A percentile compares a stretch with the other conserved stretches of the same genome.
Evolutionary conservation across 2,329 filamentous ascomycete genomes (phyloP).

Genomic region (Neopestalotiopsis rosae): DNA sequence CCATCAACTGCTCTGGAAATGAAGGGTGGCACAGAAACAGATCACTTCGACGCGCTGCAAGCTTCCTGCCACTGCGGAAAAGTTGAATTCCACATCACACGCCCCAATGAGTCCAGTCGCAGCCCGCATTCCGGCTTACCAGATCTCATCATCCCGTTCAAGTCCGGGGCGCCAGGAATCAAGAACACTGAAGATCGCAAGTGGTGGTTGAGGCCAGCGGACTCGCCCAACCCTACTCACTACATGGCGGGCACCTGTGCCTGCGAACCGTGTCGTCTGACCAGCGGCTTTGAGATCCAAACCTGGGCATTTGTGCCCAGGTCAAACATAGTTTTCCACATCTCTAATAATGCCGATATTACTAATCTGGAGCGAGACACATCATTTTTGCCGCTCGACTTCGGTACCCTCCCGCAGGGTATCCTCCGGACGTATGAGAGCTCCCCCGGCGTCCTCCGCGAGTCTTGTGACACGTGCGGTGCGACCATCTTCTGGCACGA

Average conservation of each 20-base stretch:
- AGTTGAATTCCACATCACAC: conserved; percentile 61
- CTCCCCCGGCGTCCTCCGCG: conserved; percentile 57
- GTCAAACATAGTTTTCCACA: conserved; percentile 57
- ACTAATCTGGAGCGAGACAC: not conserved
- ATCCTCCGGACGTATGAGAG: conserved; percentile 60
- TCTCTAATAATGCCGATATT: conserved; percentile 31
- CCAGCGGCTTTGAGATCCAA: conserved; percentile 67
- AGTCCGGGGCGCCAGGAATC: conserved; percentile 37
- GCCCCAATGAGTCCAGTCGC: conserved; percentile 53
- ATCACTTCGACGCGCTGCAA: conserved; percentile 34
- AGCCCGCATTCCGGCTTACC: conserved; percentile 53
- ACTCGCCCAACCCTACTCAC: conserved; percentile 39
- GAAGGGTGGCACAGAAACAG: conserved; percentile 17
- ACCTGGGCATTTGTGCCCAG: conserved; percentile 70
- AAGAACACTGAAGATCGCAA: conserved; percentile 55
- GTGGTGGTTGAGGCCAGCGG: conserved; percentile 61
- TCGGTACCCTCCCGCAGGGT: conserved; percentile 40
- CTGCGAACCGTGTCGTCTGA: conserved; percentile 66
- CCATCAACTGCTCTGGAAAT: not conserved
- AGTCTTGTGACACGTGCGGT: conserved; percentile 68
- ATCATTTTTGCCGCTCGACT: conserved; percentile 37
- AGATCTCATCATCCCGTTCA: conserved; percentile 58
- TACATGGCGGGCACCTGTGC: conserved; percentile 66
- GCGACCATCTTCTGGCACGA: conserved; percentile 70
- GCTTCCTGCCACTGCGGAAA: conserved; percentile 60